phyloP scores from a whole-genome alignment of 371 early-diverging fungal species.

The Mortierella sp. region DNA sequence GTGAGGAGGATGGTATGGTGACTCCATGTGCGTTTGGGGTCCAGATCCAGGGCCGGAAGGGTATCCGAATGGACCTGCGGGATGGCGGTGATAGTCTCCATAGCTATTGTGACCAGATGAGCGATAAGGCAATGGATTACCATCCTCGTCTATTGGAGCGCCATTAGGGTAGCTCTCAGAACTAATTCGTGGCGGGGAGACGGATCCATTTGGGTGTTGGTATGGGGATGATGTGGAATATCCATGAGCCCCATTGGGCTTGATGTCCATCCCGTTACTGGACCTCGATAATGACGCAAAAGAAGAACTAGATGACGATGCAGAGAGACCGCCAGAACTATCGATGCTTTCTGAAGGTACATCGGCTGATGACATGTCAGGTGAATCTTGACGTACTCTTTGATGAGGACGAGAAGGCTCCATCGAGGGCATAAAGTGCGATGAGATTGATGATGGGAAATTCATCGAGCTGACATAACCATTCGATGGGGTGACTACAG shows the following conservation, averaged over 20 bases:
- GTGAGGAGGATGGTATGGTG: background rate
- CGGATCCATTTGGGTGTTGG: slow-evolving; percentile 26
- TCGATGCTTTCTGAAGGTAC: background rate
- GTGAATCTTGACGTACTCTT: slow-evolving; percentile 5
- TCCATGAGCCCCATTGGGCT: background rate
- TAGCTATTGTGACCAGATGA: background rate
- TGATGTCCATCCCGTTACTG: background rate
- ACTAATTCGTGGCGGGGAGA: slow-evolving; percentile 20
- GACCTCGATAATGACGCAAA: slow-evolving; percentile 10
- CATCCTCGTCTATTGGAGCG: slow-evolving; percentile 19
- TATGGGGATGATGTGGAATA: slow-evolving; percentile 9
- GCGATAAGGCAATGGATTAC: background rate
- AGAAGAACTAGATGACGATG: slow-evolving; percentile 21
- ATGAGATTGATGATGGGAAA: slow-evolving; percentile 31
- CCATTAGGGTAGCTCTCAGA: slow-evolving; percentile 14
- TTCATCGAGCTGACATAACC: background rate
- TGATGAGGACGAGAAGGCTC: background rate
- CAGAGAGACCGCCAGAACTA: background rate
- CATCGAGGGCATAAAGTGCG: slow-evolving; percentile 28
- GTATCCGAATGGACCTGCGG: background rate
- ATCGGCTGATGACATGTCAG: slow-evolving; percentile 7
- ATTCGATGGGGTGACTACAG: background rate
- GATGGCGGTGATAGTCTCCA: slow-evolving; percentile 12
- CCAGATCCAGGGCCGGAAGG: background rate
- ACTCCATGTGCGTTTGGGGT: background rate